Base-by-base conservation (phyloP, 768 basidiomycete genomes). In the Suillus clintonianus region DNA sequence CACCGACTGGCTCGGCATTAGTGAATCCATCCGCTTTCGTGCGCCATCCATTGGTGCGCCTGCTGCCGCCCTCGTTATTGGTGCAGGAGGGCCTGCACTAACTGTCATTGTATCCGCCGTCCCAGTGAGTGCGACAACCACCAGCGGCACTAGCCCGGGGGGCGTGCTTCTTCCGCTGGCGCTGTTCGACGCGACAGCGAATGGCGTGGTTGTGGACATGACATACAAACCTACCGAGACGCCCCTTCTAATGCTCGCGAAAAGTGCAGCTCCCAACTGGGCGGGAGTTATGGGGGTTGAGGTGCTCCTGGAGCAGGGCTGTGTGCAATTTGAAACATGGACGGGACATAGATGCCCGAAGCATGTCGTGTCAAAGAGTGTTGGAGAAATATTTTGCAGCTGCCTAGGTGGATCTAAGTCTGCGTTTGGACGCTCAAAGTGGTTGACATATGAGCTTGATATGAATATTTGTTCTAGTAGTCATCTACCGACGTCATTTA, bases 1-100 rank as follows among this genome's bases (percentile, higher is more conserved):
- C 78, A 97, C 96, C 0, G 97, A 99, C 71, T 99, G 97, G 90
- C 77, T 92, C 54, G 97, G 94, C 0, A 96, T 99, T 68, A 82
- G 82, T 17, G 81, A 87, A 19, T 83, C 80, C 68, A 83, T 89
- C 59, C 69, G 70, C 15, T 72, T 78, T 2, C 79, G 79, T 42
- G 77, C 87, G 27, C 75, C 79, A n/a, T 71, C 77, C 4, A 64
- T 62, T 61, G 48, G 64, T 69, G 71, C 74, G 48, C 67, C 77
- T 50, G 65, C 79, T 39, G 82, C 87, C 0, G 91, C 84, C 22
- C 82, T 99, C 62, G 89, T 99, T 61, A 92, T 99, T 64, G 97
- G 97, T 3, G 95, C 95, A 2, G 97, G 97, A 8, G 4, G 27
- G 5, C 67, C 76, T 0, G 76, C 85, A 3, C 90, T 94, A 9